Base-by-base conservation (phyloP, 2,329 filamentous ascomycete species). In the Pseudogymnoascus sp. region DNA sequence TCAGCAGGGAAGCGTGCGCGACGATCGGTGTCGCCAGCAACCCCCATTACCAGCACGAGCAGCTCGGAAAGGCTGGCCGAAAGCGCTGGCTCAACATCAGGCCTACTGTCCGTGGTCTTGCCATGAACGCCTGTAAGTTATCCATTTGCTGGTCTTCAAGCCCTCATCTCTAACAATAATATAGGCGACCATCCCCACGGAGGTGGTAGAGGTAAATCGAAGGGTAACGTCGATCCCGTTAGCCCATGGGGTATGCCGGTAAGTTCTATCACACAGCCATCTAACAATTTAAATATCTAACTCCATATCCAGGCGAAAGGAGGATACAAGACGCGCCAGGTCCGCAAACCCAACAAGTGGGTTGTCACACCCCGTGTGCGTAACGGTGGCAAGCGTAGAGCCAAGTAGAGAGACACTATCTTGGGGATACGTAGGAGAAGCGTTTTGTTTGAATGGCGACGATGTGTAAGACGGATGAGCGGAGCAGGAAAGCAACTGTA, bases 131-230 rank as follows among this genome's bases (percentile, higher is more conserved):
- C 76, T 86, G 90, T 91, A 79, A 74, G 83, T 76, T 63, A 21
- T n/a, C 63, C 45, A 14, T 64, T 64, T 63, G 31, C 60, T 23
- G 23, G 28, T 41, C n/a, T 54, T 13, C 25, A 64, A 37, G 48
- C 23, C 61, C 36, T 62, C 69, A 70, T 66, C 71, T 28, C 70
- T 73, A 68, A 73, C 69, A 62, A 51, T 54, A 31, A 61, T 66
- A 51, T 72, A 86, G 90, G 87, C 72, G 95, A 99, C 74, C 95
- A 99, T 83, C 95, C 95, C 73, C 95, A 99, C 77, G 95, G 95
- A 85, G 95, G 95, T 90, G 95, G 95, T 78, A 87, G 96, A 83
- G 95, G 95, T 81, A 99, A 99, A 81, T 97, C 92, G 65, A 99
- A 99, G 90, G 92, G 95, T 86, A 96, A 97, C 75, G 87, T 93